phyloP scores from a whole-genome alignment of 1,284 basidiomycete species.

The Pseudozyma hubeiensis region DNA sequence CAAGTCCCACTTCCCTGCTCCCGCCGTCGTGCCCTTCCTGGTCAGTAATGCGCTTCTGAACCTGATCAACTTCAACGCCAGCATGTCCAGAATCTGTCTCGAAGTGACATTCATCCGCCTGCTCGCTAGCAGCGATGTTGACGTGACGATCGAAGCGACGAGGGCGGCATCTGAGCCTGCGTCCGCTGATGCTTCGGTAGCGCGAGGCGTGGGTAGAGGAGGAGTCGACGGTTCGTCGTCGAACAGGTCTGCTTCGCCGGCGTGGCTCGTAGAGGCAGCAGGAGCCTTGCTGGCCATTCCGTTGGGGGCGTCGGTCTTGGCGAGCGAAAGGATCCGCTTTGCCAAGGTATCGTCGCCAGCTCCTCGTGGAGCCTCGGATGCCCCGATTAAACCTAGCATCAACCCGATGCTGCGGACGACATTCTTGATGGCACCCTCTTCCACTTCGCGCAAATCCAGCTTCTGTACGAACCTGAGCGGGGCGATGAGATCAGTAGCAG shows the following conservation, averaged over 20 bases:
- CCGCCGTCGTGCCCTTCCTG: not conserved
- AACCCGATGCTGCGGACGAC: constrained; percentile 7
- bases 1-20: constrained; percentile 2
- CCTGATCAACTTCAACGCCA: constrained; percentile 17
- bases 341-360: not conserved
- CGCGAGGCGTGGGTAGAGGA: constrained; percentile 8
- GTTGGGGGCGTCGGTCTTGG: not conserved
- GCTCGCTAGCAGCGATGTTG: constrained; percentile 6
- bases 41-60: not conserved
- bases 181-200: not conserved
- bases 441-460: constrained; percentile 5
- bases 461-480: constrained; percentile 15
- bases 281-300: not conserved
- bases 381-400: constrained; percentile 5
- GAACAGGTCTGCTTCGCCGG: constrained; percentile 21
- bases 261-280: not conserved
- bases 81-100: constrained; percentile 11
- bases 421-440: constrained; percentile 10
- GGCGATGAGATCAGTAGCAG: not conserved
- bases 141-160: not conserved
- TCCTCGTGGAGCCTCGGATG: constrained; percentile 6
- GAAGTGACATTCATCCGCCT: not conserved
- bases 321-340: not conserved
- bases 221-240: constrained; percentile 35
- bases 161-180: too few species aligned